Percentiles rank a stretch among this genome's conserved stretches.
Conservation (phyloP, 208 protist genomes). For the Perkinsela sp. region DNA sequence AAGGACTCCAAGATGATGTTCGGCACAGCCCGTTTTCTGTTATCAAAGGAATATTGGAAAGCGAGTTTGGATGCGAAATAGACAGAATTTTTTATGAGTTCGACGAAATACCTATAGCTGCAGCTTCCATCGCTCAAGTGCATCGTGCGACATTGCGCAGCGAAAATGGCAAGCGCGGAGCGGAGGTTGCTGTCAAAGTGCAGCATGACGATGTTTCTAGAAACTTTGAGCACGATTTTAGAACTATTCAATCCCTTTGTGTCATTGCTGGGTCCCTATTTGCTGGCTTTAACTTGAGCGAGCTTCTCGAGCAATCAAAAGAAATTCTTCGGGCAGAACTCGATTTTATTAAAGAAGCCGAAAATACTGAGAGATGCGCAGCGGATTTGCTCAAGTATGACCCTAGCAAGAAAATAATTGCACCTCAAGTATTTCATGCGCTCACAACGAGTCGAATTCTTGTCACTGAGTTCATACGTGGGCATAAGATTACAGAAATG, state of each 20-base stretch:
- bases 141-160: slow-evolving; percentile 13
- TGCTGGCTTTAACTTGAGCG: slow-evolving; percentile 47
- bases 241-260: slow-evolving; percentile 39
- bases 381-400: slow-evolving; percentile 27
- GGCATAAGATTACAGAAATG: slow-evolving; percentile 40
- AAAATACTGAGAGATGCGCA: slow-evolving; percentile 50
- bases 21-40: slow-evolving; percentile 19
- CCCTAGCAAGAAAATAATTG: slow-evolving; percentile 31
- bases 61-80: slow-evolving; percentile 14
- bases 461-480: slow-evolving; percentile 27
- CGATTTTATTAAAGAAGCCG: slow-evolving; percentile 69
- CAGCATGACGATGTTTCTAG: slow-evolving; percentile 58
- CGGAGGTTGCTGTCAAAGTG: slow-evolving; percentile 77
- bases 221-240: slow-evolving; percentile 57
- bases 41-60: slow-evolving; percentile 34
- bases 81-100: slow-evolving; percentile 27
- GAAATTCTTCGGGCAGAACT: slow-evolving; percentile 58
- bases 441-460: slow-evolving; percentile 30
- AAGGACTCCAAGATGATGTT: slow-evolving; percentile 32
- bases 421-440: slow-evolving; percentile 18
- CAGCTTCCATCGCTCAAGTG: slow-evolving; percentile 61
- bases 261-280: slow-evolving; percentile 28
- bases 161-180: slow-evolving; percentile 15
- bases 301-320: slow-evolving; percentile 49
- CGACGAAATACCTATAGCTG: slow-evolving; percentile 33